Conservation (phyloP, 495 filamentous ascomycete genomes). For the Thermothielavioides terrestris region DNA sequence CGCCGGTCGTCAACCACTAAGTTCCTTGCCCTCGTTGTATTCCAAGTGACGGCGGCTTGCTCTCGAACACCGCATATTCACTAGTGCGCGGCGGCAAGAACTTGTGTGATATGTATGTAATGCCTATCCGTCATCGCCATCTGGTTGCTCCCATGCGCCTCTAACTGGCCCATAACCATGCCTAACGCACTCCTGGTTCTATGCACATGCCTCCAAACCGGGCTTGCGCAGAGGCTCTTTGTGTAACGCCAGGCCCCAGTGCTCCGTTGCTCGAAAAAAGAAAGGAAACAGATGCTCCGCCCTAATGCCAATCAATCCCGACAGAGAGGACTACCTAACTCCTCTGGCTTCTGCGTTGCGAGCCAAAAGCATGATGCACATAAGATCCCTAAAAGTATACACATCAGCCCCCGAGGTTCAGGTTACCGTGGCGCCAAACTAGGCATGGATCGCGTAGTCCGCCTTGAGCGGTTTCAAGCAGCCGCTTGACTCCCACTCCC, state of each 20-base stretch:
- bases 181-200: background rate
- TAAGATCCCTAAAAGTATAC: background rate
- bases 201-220: conserved; percentile 1
- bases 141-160: conserved; percentile 1
- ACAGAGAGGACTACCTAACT: conserved; percentile 42
- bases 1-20: too few relatives aligned
- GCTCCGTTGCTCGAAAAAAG: conserved; percentile 16
- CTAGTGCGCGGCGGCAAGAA: too few relatives aligned
- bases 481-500: conserved; percentile 56
- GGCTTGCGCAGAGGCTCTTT: conserved; percentile 10
- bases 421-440: background rate
- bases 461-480: conserved; percentile 24
- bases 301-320: conserved; percentile 29
- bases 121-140: conserved; percentile 2
- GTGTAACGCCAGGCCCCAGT: conserved; percentile 16
- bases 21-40: too few relatives aligned
- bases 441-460: conserved; percentile 33
- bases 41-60: too few relatives aligned
- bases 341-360: conserved; percentile 29
- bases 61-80: too few relatives aligned
- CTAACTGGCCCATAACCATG: background rate
- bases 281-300: conserved; percentile 4
- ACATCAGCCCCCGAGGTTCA: background rate
- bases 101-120: too few relatives aligned
- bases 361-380: conserved; percentile 23